phyloP scores from a whole-genome alignment of 106 monocot species.

The Vanilla planifolia region DNA sequence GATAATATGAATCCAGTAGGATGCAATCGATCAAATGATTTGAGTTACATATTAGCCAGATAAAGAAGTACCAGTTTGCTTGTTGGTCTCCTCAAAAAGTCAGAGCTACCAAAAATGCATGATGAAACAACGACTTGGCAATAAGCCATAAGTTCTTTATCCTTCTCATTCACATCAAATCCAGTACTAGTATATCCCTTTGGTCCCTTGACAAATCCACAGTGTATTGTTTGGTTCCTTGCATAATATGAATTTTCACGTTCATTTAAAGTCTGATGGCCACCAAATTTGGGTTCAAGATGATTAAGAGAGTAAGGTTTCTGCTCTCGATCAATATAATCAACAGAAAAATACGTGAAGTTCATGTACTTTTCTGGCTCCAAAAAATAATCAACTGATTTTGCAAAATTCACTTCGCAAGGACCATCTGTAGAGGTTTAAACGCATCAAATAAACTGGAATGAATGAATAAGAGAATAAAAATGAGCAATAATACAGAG shows the following conservation, averaged over 20 bases:
- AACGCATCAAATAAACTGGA: neutral
- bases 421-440: constrained; percentile 59
- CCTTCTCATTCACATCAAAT: constrained; percentile 67
- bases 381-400: constrained; percentile 47
- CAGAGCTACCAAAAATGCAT: constrained; percentile 92
- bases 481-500: neutral
- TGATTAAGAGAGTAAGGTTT: constrained; percentile 6
- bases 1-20: neutral
- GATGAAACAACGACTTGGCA: constrained; percentile 78
- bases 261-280: constrained; percentile 68
- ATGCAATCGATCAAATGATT: too few relatives aligned
- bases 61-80: constrained; percentile 54
- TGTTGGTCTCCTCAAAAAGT: constrained; percentile 74
- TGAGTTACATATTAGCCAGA: neutral
- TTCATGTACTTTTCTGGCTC: constrained; percentile 59
- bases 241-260: constrained; percentile 70
- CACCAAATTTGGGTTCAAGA: constrained; percentile 56
- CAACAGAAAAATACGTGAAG: constrained; percentile 51
- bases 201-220: constrained; percentile 76
- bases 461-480: neutral
- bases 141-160: constrained; percentile 48
- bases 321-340: constrained; percentile 44
- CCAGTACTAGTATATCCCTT: constrained; percentile 40
- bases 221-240: constrained; percentile 61
- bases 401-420: constrained; percentile 48